These are phyloP conservation scores for Pleodorina starrii DNA, from an alignment of 139 green algal species.

Conservation along the genomic window DNA sequence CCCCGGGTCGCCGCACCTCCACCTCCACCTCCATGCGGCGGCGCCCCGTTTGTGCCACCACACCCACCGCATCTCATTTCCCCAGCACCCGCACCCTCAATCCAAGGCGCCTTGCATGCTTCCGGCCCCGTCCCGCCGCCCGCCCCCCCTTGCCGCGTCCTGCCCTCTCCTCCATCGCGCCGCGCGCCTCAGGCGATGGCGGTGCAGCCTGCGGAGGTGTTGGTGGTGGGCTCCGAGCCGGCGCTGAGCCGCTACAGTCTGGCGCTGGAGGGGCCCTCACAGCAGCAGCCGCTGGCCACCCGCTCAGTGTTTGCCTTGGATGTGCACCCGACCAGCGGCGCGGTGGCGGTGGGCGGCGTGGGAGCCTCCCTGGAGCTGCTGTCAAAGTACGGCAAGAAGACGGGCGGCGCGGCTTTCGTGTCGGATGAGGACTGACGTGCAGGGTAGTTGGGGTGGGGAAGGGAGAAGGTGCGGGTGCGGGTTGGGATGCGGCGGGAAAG, in stretches of 20 bases:
- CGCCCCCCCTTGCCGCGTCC: no score
- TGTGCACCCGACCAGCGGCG: slow-evolving; percentile 12
- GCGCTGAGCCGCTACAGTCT: slow-evolving; percentile 14
- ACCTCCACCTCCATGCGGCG: no score
- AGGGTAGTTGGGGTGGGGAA: no score
- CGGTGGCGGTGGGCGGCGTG: slow-evolving; percentile 36
- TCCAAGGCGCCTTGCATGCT: no score
- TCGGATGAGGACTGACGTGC: slow-evolving; percentile 30
- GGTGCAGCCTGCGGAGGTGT: slow-evolving; percentile 38
- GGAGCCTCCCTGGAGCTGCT: slow-evolving; percentile 22
- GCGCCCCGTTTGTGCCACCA: no score
- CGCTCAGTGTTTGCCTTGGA: slow-evolving; percentile 36
- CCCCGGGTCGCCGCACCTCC: no score
- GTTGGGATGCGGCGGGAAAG: no score
- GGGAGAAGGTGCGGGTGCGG: no score
- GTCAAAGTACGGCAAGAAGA: slow-evolving; percentile 45
- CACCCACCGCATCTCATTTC: no score
- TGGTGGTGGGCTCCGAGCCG: slow-evolving; percentile 22
- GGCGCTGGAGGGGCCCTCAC: neutral
- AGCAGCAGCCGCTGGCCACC: neutral
- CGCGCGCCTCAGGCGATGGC: slow-evolving; percentile 18
- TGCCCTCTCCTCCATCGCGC: no score
- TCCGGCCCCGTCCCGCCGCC: no score
- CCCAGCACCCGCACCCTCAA: no score
- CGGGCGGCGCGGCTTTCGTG: neutral